Conservation (phyloP, 108 stramenopile genomes). For the Parietichytrium sp. region DNA sequence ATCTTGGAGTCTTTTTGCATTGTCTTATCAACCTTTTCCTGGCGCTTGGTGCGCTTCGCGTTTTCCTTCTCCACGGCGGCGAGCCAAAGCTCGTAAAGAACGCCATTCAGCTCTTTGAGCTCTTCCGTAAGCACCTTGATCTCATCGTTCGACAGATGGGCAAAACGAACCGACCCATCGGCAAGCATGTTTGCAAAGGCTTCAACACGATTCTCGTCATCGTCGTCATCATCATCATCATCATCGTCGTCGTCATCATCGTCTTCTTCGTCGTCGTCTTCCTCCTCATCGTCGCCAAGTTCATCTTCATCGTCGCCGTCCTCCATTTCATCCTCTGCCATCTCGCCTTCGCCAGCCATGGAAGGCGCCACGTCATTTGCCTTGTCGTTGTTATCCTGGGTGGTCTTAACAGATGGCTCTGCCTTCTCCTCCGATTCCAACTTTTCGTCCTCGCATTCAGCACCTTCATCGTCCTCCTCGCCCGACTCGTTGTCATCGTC, state of each 20-base stretch:
- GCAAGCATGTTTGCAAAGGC: constrained; percentile 19
- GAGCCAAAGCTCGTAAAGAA: constrained; percentile 5
- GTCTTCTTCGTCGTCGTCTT: neutral
- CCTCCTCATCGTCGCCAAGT: constrained; percentile 4
- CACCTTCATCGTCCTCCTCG: neutral
- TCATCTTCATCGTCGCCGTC: neutral
- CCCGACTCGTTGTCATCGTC: neutral
- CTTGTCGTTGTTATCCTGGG: neutral
- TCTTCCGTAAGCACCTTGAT: neutral
- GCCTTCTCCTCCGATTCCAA: neutral
- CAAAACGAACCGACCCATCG: neutral
- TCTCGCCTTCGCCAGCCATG: neutral
- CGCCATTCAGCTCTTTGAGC: neutral
- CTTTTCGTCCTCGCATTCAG: neutral
- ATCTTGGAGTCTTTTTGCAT: neutral
- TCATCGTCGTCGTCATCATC: constrained; percentile 13
- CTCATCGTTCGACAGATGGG: constrained; percentile 12
- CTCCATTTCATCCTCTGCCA: neutral
- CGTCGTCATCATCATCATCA: constrained; percentile 7
- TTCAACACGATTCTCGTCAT: neutral
- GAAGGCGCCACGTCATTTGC: too few relatives aligned
- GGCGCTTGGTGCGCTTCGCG: neutral
- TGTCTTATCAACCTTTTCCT: neutral
- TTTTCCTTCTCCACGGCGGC: neutral
- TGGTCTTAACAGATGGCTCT: neutral